phyloP scores from a whole-genome alignment of 23 red algal genomes.

The Chondrus crispus region DNA sequence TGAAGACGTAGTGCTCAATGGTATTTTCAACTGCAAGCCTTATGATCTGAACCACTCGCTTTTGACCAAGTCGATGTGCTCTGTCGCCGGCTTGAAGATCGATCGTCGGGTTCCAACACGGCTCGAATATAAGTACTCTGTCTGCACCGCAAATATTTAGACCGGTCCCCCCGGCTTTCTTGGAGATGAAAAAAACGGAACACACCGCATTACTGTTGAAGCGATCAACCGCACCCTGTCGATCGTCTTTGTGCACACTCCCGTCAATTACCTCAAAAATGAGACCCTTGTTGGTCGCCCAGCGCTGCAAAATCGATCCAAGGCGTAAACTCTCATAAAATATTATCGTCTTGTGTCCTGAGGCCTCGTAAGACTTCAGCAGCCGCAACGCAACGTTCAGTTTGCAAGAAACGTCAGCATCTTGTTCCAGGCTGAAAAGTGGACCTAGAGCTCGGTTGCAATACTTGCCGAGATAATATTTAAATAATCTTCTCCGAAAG shows the following conservation, averaged over 20 bases:
- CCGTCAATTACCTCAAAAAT: conserved; percentile 80
- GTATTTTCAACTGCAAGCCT: conserved; percentile 81
- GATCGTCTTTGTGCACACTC: conserved; percentile 40
- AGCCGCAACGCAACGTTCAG: conserved; percentile 53
- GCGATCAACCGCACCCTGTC: conserved; percentile 74
- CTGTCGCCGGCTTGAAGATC: conserved; percentile 95
- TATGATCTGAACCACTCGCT: conserved; percentile 71
- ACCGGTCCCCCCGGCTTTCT: conserved; percentile 82
- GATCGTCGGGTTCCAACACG: conserved; percentile 86
- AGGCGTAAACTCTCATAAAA: conserved; percentile 74
- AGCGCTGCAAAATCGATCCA: conserved; percentile 71
- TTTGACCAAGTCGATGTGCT: conserved; percentile 94
- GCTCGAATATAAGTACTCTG: conserved; percentile 89
- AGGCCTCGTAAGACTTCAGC: conserved; percentile 38
- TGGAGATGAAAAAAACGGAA: conserved; percentile 83
- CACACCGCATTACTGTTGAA: conserved; percentile 77
- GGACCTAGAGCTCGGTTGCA: neutral
- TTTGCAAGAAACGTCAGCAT: conserved; percentile 56
- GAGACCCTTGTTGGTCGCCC: conserved; percentile 47
- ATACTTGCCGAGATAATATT: conserved; percentile 36
- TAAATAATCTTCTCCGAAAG: conserved; percentile 3
- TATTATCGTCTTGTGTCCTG: conserved; percentile 81
- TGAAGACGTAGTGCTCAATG: conserved; percentile 82
- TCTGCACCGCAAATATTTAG: conserved; percentile 87
- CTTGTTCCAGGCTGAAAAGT: conserved; percentile 25